Conservation (phyloP, 2,329 filamentous ascomycete species). For the Bipolaris sorokiniana region DNA sequence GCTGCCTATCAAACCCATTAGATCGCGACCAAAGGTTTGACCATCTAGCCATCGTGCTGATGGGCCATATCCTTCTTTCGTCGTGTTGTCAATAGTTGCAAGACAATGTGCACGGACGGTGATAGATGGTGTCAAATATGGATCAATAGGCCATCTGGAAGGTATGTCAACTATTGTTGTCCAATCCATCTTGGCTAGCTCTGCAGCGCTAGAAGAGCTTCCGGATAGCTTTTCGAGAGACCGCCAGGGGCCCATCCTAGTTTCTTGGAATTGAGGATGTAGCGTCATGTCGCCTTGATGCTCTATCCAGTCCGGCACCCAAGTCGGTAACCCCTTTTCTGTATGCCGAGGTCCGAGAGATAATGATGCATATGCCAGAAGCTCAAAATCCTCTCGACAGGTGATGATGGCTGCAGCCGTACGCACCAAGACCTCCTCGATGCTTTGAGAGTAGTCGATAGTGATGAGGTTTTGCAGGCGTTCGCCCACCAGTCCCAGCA, state of each 20-base stretch:
- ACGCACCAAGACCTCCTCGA: conserved; percentile 17
- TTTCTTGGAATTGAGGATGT: conserved; percentile 12
- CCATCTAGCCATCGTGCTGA: conserved; percentile 7
- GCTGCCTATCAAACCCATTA: conserved; percentile 3
- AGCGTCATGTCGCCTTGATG: conserved; percentile 6
- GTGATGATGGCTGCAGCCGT: conserved; percentile 17
- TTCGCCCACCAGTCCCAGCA: conserved; percentile 16
- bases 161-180: conserved; percentile 6
- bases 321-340: conserved; percentile 9
- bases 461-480: conserved; percentile 15
- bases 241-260: conserved; percentile 16
- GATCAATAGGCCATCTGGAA: not conserved
- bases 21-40: conserved; percentile 2
- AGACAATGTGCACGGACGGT: conserved; percentile 16
- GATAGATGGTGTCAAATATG: conserved; percentile 2
- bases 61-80: not conserved
- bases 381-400: conserved; percentile 17
- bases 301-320: conserved; percentile 20
- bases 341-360: conserved; percentile 2
- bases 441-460: conserved; percentile 20
- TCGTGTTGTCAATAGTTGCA: conserved; percentile 13
- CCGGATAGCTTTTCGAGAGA: conserved; percentile 14
- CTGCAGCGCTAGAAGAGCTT: not conserved
- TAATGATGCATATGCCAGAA: conserved; percentile 14
- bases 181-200: conserved; percentile 11